Base-by-base conservation (phyloP, 2,329 filamentous ascomycete species). In the Plenodomus lindquistii region DNA sequence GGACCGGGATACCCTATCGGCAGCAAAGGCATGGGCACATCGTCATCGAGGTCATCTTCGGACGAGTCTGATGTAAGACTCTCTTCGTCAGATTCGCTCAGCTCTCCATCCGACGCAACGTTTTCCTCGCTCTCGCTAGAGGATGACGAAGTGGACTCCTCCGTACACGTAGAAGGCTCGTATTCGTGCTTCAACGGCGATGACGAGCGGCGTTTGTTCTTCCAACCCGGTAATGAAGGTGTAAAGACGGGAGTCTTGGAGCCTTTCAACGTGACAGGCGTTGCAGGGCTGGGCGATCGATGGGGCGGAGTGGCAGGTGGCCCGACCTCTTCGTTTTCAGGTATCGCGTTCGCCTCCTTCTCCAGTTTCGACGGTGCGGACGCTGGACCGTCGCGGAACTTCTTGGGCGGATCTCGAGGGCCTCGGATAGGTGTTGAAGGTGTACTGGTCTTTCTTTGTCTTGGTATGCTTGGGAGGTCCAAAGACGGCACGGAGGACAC, bases 181-280 rank as follows among this genome's bases (percentile, higher is more conserved):
- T 97, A 99, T 74, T 99, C 93, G 67, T 97, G 93, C 75, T 99
- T 99, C 41, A 99, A 78, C 0, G 94, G 94, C 1, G 94, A 99
- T 0, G 94, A 97, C 1, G 85, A 88, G 16, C 91, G 85, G 37
- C 92, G 84, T 65, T 87, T 70, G 70, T 79, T 55, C 69, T 70
- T 58, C 61, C 71, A 62, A 67, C 74, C 67, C 54, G 75, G 63
- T 46, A 73, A 59, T 60, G 71, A 60, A 76, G 85, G 64, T 65
- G 77, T 66, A 70, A 85, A 57, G 68, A 79, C 47, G 50, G 76
- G 73, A 63, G 75, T 69, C 55, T 65, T 75, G 8, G 71, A 67
- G n/a, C 66, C 67, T 48, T 77, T 79, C 13, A 74, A 61, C 11
- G 75, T 74, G 4, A 71, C 63, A 47, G 79, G 75, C 52, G 75